Evolutionary conservation across 176 grass and related monocot species (phyloP).

Genomic region (Triticum monococcum): DNA sequence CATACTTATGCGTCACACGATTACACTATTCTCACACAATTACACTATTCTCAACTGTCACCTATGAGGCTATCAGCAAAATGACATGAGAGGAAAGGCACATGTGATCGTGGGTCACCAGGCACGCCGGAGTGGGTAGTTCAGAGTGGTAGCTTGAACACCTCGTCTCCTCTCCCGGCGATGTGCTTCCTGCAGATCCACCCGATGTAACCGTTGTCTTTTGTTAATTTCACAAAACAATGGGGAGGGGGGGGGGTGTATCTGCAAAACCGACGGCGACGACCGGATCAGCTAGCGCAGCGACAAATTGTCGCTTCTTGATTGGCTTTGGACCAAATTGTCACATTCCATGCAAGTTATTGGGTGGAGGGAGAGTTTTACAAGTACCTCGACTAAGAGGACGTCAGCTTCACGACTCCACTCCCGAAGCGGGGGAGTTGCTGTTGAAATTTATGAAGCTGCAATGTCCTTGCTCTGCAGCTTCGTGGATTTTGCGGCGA

Average conservation of each 20-base stretch:
- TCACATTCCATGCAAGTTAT: no score
- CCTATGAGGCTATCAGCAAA: neutral
- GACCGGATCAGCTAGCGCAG: accelerated
- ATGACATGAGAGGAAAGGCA: neutral
- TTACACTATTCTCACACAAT: neutral
- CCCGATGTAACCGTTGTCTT: slow-evolving; percentile 53
- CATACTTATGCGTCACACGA: neutral
- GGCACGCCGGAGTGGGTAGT: slow-evolving; percentile 7
- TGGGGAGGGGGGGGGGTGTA: no score
- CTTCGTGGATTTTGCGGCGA: no score
- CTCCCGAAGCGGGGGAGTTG: no score
- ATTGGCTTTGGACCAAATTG: no score
- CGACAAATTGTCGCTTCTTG: no score
- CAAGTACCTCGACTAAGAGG: no score
- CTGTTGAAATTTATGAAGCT: no score
- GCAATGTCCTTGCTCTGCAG: no score
- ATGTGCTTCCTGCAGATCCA: slow-evolving; percentile 86
- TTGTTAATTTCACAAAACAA: slow-evolving; percentile 3
- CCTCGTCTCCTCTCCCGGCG: slow-evolving; percentile 44
- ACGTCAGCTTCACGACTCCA: no score
- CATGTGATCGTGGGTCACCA: neutral
- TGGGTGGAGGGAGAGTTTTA: no score
- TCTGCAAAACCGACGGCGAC: no score
- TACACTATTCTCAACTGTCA: slow-evolving; percentile 1
- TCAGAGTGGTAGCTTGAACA: slow-evolving; percentile 69